These are phyloP conservation scores for Ophiorrhiza pumila DNA, from an alignment of 257 asterid species.

Conservation along the genomic window DNA sequence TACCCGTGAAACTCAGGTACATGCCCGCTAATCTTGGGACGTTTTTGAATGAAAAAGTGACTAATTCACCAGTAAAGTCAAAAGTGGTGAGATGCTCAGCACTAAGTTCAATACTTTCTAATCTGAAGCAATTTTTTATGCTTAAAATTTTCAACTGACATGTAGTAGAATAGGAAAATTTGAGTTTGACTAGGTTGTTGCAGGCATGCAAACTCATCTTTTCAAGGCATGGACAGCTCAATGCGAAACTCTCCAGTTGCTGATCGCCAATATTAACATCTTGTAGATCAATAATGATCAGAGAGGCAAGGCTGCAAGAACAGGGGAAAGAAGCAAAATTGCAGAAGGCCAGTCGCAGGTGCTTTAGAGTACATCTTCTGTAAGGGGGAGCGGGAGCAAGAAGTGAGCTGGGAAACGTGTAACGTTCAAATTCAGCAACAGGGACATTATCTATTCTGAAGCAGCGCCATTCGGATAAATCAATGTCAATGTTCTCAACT, in stretches of 20 bases:
- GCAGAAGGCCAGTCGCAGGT: neutral
- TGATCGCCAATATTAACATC: neutral
- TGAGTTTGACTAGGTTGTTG: neutral
- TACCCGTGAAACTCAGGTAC: neutral
- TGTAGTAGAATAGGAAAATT: neutral
- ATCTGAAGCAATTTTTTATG: constrained; percentile 1
- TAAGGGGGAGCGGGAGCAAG: neutral
- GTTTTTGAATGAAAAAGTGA: neutral
- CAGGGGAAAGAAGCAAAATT: neutral
- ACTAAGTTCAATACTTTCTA: neutral
- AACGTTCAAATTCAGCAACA: neutral
- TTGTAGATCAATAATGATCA: neutral
- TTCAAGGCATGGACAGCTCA: constrained; percentile 1
- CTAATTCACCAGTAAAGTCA: neutral
- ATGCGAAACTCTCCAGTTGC: neutral
- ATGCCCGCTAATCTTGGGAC: neutral
- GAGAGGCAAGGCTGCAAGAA: neutral
- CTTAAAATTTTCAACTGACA: neutral
- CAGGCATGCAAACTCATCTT: constrained; percentile 2
- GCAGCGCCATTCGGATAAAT: neutral
- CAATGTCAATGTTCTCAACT: neutral
- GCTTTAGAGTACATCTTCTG: neutral
- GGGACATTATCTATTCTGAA: neutral
- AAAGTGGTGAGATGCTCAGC: neutral
- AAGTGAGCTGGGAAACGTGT: neutral